Evolutionary conservation across 805 yeast species (phyloP), one percentile per base, ranked within the genome.

Genomic region (Candida taoyuanica): DNA sequence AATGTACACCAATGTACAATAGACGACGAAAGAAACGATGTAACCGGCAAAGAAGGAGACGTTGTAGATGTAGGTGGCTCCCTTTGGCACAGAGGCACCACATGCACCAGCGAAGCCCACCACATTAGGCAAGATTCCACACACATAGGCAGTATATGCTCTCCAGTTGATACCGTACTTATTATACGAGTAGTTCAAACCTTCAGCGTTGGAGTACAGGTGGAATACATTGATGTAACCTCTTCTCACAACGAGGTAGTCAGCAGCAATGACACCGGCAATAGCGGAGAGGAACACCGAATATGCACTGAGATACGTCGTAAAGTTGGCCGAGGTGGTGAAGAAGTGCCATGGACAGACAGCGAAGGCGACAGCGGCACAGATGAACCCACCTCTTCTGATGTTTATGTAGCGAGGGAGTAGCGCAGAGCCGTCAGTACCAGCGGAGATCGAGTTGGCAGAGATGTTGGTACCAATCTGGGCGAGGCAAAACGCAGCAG

Each of bases 91-190:
- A 43, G 68, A 71, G n/a, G 78, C 73, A 28, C 81, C 85, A 17
- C 85, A 78, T 8, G 88, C 87, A 46, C 95, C 87, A 6, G 81
- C 91, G 51, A 87, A 87, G 2, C 96, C 96, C 16, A 83, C 83
- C 54, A 87, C 80, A 53, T 86, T 87, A 33, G 95, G 93, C 25
- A 78, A 65, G 42, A 88, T 80, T 39, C 95, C 95, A 48, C 80
- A 70, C 47, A 87, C 58, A 58, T 87, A 87, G 1, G 95, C 93
- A 23, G 70, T 76, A 48, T 75, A 78, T 2, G 91, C 96, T 58
- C 95, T 71, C 93, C 94, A 85, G 57, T 86, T 85, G 59, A 76
- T 50, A 28, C 96, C 96, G 33, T 66, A 62, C 21, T 53, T 62
- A 52, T 73, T 71, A 63, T 74, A 86, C 63, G 71, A 72, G 64